Evolutionary conservation across 1,139 yeast species (phyloP).

Genomic region (Suhomyces wounanorum): DNA sequence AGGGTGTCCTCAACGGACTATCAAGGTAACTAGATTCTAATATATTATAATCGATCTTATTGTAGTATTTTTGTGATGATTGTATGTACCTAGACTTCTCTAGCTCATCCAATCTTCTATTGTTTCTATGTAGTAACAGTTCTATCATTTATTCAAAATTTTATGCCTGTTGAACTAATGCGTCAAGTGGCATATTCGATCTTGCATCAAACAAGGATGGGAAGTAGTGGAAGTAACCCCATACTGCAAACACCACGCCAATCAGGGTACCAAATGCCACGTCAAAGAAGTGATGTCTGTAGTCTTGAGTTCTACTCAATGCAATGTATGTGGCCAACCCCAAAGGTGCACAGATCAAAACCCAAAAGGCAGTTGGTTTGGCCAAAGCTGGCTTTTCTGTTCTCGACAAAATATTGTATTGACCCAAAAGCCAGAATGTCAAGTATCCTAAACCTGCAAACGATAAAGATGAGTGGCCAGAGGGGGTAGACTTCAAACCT

Average conservation of each 20-base stretch:
- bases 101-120: too few relatives aligned
- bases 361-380: constrained; percentile 8
- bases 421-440: constrained; percentile 33
- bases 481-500: constrained; percentile 79
- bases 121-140: too few relatives aligned
- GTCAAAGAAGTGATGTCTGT: constrained; percentile 48
- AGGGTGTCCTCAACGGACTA: constrained; percentile 58
- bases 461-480: constrained; percentile 75
- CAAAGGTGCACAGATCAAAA: constrained; percentile 23
- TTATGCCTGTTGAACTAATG: neutral
- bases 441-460: constrained; percentile 68
- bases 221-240: constrained; percentile 20
- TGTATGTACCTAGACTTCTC: too few relatives aligned
- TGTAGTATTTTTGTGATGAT: neutral
- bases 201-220: constrained; percentile 12
- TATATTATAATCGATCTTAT: neutral
- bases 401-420: constrained; percentile 14
- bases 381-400: constrained; percentile 5
- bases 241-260: constrained; percentile 25
- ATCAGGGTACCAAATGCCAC: constrained; percentile 38
- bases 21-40: constrained; percentile 25
- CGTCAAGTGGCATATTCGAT: constrained; percentile 15
- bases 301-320: constrained; percentile 44
- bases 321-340: constrained; percentile 49
- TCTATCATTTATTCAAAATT: too few relatives aligned